These are phyloP conservation scores for Podaxis sp. DNA, from an alignment of 768 basidiomycete genomes.

Conservation along the genomic window DNA sequence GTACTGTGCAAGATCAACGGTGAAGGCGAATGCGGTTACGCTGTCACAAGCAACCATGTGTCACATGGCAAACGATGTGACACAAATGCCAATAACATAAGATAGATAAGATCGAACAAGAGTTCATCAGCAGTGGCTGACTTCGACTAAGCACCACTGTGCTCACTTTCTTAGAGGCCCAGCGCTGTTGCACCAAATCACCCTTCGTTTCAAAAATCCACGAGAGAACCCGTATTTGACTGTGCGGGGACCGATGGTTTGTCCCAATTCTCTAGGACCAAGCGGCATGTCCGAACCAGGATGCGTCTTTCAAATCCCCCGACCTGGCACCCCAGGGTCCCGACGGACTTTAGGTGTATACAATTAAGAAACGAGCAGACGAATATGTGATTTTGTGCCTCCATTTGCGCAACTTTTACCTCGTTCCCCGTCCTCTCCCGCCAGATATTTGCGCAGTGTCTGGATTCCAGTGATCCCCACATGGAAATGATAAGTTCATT, in stretches of 20 bases:
- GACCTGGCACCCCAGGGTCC: background rate
- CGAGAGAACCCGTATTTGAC: background rate
- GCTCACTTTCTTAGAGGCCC: too few relatives aligned
- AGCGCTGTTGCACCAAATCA: background rate
- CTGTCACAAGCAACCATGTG: too few relatives aligned
- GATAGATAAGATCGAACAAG: too few relatives aligned
- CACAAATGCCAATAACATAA: too few relatives aligned
- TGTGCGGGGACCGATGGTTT: background rate
- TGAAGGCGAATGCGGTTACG: too few relatives aligned
- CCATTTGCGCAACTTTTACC: background rate
- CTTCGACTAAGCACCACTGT: too few relatives aligned
- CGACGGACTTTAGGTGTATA: background rate
- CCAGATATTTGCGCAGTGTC: background rate
- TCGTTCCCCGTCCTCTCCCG: background rate
- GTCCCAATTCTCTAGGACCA: background rate
- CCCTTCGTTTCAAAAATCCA: background rate
- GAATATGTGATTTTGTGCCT: too few relatives aligned
- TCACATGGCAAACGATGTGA: too few relatives aligned
- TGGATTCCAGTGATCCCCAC: background rate
- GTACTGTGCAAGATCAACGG: too few relatives aligned
- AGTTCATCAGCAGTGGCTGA: too few relatives aligned
- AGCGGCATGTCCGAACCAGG: background rate
- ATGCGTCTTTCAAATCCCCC: background rate
- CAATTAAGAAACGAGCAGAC: background rate
- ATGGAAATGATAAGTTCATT: background rate